Evolutionary conservation across 345 rosid species (phyloP).

Genomic region (Bretschneidera sinensis): DNA sequence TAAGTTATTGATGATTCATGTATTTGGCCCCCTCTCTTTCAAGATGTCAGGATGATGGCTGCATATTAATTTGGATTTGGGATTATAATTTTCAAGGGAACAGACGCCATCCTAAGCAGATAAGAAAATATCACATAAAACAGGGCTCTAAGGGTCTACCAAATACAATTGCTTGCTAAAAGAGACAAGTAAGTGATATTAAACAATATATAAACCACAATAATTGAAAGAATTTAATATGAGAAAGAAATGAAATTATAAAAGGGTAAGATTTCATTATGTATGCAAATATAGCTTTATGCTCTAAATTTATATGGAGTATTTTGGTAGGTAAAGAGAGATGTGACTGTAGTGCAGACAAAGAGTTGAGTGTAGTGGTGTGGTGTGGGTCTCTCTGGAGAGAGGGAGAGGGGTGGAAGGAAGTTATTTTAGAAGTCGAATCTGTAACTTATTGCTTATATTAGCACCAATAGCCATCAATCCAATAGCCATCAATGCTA

Average conservation of each 20-base stretch:
- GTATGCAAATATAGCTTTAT: neutral
- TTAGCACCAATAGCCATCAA: too few species aligned
- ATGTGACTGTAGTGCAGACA: neutral
- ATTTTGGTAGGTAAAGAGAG: neutral
- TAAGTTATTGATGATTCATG: slow-evolving; percentile 21
- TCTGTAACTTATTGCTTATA: too few species aligned
- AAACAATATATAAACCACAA: too few species aligned
- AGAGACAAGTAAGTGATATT: neutral
- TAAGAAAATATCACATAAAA: too few species aligned
- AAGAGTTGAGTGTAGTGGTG: neutral
- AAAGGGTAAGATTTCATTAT: neutral
- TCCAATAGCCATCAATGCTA: too few species aligned
- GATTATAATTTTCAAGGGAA: neutral
- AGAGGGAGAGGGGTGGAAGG: too few species aligned
- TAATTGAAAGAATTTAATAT: too few species aligned
- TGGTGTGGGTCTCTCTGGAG: neutral
- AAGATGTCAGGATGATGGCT: neutral
- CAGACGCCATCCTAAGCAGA: neutral
- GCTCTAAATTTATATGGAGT: too few species aligned
- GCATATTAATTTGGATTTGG: too few species aligned
- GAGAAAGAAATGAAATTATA: neutral
- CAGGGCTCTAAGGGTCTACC: too few species aligned
- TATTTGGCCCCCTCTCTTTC: neutral
- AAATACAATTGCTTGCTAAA: too few species aligned
- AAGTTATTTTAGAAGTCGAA: too few species aligned